Conservation (phyloP, 2,329 filamentous ascomycete genomes). For the Talaromyces sp. region DNA sequence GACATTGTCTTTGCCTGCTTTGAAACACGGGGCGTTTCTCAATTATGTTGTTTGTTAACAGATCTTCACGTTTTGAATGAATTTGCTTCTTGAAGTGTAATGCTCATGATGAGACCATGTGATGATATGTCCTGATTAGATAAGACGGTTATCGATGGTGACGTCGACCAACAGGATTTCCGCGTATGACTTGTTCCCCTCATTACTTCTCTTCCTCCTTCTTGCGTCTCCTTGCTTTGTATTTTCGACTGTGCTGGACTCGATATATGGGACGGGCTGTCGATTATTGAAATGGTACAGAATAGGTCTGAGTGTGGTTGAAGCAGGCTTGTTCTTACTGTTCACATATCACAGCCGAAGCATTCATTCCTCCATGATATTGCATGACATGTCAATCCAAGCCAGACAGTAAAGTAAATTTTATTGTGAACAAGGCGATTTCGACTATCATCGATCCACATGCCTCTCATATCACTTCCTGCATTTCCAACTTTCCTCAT, state of each 20-base stretch:
- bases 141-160: background rate
- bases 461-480: constrained; percentile 8
- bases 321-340: background rate
- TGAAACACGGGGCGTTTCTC: background rate
- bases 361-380: background rate
- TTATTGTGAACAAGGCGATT: background rate
- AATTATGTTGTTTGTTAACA: background rate
- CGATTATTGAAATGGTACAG: background rate
- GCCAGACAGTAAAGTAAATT: background rate
- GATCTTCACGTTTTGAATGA: background rate
- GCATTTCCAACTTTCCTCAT: constrained; percentile 14
- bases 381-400: background rate
- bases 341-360: too few relatives aligned
- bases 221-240: background rate
- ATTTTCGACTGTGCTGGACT: background rate
- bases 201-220: background rate
- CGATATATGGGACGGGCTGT: background rate
- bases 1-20: background rate
- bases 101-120: background rate
- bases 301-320: background rate
- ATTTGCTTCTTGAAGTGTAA: background rate
- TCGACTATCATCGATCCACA: background rate
- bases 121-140: constrained; percentile 1
- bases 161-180: background rate
- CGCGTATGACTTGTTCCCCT: background rate